Percentiles rank a stretch among this genome's conserved stretches.
These are phyloP conservation scores for Globisporangium recalcitrans DNA, from an alignment of 352 stramenopile genomes.

Conservation along the genomic window DNA sequence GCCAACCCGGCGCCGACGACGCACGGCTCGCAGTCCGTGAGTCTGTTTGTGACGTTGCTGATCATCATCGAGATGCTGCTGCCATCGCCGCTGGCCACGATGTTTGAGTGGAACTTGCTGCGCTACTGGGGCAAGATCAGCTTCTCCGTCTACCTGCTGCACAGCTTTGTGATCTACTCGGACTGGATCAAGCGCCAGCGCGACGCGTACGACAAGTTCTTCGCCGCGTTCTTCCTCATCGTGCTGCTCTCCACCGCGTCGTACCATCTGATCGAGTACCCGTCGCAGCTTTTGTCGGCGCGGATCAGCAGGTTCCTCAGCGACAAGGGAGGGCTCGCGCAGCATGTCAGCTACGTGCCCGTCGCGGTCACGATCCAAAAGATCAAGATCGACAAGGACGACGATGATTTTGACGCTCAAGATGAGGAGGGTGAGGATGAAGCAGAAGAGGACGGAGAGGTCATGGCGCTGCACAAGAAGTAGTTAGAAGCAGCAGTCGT, in stretches of 20 bases:
- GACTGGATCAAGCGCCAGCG: constrained; percentile 17
- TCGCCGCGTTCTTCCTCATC: constrained; percentile 24
- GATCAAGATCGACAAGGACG: neutral
- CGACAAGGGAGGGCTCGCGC: neutral
- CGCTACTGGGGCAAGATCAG: constrained; percentile 33
- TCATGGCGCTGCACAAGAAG: neutral
- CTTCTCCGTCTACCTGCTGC: constrained; percentile 40
- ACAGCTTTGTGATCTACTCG: constrained; percentile 38
- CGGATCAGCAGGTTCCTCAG: constrained; percentile 21
- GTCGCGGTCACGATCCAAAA: constrained; percentile 1
- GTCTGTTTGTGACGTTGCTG: constrained; percentile 18
- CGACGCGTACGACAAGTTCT: constrained; percentile 34
- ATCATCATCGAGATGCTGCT: constrained; percentile 37
- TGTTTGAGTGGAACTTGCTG: constrained; percentile 31
- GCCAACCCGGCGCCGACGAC: constrained; percentile 17
- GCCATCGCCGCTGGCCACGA: constrained; percentile 19
- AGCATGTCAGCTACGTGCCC: constrained; percentile 2
- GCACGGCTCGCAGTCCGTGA: constrained; percentile 19
- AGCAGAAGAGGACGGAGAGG: neutral
- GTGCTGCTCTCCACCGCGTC: constrained; percentile 28
- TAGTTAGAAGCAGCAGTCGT: neutral
- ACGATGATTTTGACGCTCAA: neutral
- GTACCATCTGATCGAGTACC: constrained; percentile 40
- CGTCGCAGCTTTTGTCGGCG: constrained; percentile 37
- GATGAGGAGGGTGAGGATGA: neutral